phyloP scores from a whole-genome alignment of 805 yeast genomes.

The Zygosaccharomyces lentus region DNA sequence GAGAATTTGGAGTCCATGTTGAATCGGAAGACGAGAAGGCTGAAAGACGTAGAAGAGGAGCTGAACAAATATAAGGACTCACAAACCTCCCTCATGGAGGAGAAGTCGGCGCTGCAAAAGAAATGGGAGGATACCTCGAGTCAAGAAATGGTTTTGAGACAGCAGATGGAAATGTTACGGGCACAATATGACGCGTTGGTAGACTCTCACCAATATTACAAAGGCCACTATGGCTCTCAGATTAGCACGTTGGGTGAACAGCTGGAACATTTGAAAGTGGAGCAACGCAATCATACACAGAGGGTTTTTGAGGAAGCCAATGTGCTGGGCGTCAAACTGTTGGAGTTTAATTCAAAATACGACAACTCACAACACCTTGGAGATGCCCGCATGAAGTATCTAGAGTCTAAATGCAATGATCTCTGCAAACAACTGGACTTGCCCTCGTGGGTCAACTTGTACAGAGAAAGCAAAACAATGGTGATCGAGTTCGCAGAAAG shows the following conservation, averaged over 20 bases:
- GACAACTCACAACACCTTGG: constrained; percentile 10
- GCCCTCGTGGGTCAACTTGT: constrained; percentile 20
- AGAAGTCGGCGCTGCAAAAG: constrained; percentile 8
- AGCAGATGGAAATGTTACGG: constrained; percentile 19
- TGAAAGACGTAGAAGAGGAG: constrained; percentile 58
- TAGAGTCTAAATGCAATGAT: constrained; percentile 11
- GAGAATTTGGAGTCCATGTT: constrained; percentile 67
- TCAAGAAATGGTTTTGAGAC: constrained; percentile 12
- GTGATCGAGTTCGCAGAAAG: constrained; percentile 19
- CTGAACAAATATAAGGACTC: constrained; percentile 10
- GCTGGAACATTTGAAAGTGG: constrained; percentile 8
- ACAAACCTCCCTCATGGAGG: constrained; percentile 4
- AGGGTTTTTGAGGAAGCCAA: constrained; percentile 7
- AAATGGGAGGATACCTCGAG: constrained; percentile 8
- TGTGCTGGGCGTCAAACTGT: constrained; percentile 5
- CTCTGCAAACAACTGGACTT: constrained; percentile 14
- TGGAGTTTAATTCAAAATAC: constrained; percentile 12
- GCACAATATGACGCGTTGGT: constrained; percentile 26
- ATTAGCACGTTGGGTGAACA: constrained; percentile 13
- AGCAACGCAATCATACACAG: constrained; percentile 7
- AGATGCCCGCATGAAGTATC: constrained; percentile 9
- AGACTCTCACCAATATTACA: constrained; percentile 26
- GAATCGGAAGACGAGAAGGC: constrained; percentile 65
- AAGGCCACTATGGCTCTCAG: constrained; percentile 23
- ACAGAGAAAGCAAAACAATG: constrained; percentile 17